A percentile compares a stretch with the other conserved stretches of the same genome.
These are phyloP conservation scores for Pichia sp. DNA, from an alignment of 1,139 yeast genomes.

Conservation along the genomic window DNA sequence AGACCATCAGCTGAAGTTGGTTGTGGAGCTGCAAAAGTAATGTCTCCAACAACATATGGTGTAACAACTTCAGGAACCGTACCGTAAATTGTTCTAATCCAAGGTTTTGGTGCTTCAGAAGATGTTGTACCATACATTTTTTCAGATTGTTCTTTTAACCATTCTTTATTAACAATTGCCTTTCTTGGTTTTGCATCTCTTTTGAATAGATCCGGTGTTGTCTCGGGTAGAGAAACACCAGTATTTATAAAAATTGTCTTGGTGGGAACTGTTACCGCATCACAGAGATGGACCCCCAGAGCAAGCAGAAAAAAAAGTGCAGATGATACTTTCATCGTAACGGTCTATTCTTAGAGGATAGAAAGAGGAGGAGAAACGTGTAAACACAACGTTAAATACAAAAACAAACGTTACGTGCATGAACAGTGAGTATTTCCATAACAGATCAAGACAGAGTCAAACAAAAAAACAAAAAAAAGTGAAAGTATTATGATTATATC, in stretches of 20 bases:
- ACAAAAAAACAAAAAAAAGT: background rate
- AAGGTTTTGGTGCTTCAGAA: conserved; percentile 46
- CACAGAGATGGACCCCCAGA: background rate
- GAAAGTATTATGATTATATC: background rate
- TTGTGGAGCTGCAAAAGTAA: conserved; percentile 73
- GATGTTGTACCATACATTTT: conserved; percentile 25
- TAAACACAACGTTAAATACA: background rate
- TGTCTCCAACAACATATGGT: conserved; percentile 77
- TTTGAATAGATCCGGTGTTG: conserved; percentile 10
- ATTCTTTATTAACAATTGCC: conserved; percentile 38
- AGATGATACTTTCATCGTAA: background rate
- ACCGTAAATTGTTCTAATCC: conserved; percentile 68
- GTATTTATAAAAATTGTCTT: background rate
- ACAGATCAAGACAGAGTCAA: background rate
- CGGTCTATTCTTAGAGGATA: background rate
- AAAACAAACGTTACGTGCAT: background rate
- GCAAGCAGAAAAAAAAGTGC: background rate
- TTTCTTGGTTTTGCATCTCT: conserved; percentile 34
- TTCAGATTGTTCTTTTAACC: conserved; percentile 33
- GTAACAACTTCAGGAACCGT: conserved; percentile 57
- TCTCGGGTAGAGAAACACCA: background rate
- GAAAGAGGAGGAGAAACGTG: background rate
- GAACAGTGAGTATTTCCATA: background rate
- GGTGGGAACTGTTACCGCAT: background rate
- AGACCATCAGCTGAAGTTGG: conserved; percentile 59